phyloP scores from a whole-genome alignment of 805 yeast genomes.

The Soucietia sequanensis region DNA sequence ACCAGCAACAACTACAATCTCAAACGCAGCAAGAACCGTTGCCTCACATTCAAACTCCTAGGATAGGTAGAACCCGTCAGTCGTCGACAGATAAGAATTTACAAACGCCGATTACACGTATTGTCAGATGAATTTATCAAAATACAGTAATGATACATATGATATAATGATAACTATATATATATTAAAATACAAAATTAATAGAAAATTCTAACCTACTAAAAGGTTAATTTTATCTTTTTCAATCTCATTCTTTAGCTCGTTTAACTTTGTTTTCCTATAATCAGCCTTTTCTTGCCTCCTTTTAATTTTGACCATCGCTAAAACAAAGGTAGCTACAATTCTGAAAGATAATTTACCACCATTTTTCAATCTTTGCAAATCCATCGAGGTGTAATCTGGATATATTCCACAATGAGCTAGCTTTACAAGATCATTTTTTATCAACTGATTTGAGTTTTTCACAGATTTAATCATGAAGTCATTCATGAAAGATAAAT shows the following conservation, averaged over 20 bases:
- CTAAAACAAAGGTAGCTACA: slow-evolving; percentile 38
- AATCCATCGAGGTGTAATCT: slow-evolving; percentile 17
- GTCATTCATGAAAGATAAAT: slow-evolving; percentile 33
- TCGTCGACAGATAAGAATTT: slow-evolving; percentile 36
- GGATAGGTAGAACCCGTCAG: slow-evolving; percentile 37
- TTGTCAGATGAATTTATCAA: slow-evolving; percentile 22
- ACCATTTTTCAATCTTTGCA: slow-evolving; percentile 11
- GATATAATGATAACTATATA: neutral
- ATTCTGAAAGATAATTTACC: slow-evolving; percentile 25
- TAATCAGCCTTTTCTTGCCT: slow-evolving; percentile 26
- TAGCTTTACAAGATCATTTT: slow-evolving; percentile 26
- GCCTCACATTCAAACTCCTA: slow-evolving; percentile 43
- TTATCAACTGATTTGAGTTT: slow-evolving; percentile 23
- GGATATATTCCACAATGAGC: slow-evolving; percentile 35
- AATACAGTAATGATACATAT: slow-evolving; percentile 5
- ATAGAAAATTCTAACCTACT: neutral
- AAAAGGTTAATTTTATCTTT: slow-evolving; percentile 17
- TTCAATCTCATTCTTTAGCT: slow-evolving; percentile 31
- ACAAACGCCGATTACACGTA: slow-evolving; percentile 43
- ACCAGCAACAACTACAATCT: slow-evolving; percentile 8
- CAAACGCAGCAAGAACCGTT: no score
- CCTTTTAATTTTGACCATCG: slow-evolving; percentile 31
- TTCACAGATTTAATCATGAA: slow-evolving; percentile 28
- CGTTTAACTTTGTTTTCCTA: slow-evolving; percentile 23
- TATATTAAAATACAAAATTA: neutral